Evolutionary conservation across 495 filamentous ascomycete genomes (phyloP).

Genomic region (Pyrenopolyporus hunteri): DNA sequence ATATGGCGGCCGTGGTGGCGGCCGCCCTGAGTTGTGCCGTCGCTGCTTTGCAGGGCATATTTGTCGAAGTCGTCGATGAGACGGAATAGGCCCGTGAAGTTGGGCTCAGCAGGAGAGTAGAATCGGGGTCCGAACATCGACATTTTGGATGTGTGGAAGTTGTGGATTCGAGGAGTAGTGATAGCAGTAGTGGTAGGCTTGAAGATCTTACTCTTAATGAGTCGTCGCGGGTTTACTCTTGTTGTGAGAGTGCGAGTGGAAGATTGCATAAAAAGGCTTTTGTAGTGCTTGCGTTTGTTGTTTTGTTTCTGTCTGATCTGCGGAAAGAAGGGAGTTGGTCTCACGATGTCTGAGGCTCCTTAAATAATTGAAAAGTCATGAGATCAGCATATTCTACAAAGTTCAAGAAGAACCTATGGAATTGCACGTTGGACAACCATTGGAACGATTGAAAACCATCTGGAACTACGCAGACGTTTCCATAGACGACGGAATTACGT

Average conservation of each 20-base stretch:
- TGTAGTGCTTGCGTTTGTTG: slow-evolving; percentile 14
- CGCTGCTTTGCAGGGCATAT: slow-evolving; percentile 46
- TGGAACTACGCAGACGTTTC: slow-evolving; percentile 36
- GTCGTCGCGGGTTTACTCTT: too few relatives aligned
- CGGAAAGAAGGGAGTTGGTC: slow-evolving; percentile 19
- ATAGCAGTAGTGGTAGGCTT: slow-evolving; percentile 11
- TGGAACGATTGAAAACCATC: slow-evolving; percentile 16
- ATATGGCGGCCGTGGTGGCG: slow-evolving; percentile 36
- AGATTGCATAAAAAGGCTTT: slow-evolving; percentile 19
- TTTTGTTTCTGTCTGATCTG: slow-evolving; percentile 39
- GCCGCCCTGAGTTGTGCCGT: slow-evolving; percentile 23
- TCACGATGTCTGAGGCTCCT: slow-evolving; percentile 21
- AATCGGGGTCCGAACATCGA: slow-evolving; percentile 66
- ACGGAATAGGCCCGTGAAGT: slow-evolving; percentile 73
- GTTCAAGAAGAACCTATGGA: slow-evolving; percentile 30
- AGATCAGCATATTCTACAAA: slow-evolving; percentile 25
- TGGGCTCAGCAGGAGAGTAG: slow-evolving; percentile 50
- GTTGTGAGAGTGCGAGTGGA: slow-evolving; percentile 20
- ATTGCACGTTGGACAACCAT: slow-evolving; percentile 18
- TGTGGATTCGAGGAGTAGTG: slow-evolving; percentile 21
- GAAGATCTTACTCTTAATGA: slow-evolving; percentile 14
- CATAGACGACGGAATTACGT: slow-evolving; percentile 1
- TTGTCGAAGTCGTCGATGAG: slow-evolving; percentile 77
- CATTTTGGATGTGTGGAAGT: slow-evolving; percentile 57
- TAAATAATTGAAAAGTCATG: slow-evolving; percentile 35